Conservation (phyloP, 2,329 filamentous ascomycete genomes). For the Botrytis hyacinthi region DNA sequence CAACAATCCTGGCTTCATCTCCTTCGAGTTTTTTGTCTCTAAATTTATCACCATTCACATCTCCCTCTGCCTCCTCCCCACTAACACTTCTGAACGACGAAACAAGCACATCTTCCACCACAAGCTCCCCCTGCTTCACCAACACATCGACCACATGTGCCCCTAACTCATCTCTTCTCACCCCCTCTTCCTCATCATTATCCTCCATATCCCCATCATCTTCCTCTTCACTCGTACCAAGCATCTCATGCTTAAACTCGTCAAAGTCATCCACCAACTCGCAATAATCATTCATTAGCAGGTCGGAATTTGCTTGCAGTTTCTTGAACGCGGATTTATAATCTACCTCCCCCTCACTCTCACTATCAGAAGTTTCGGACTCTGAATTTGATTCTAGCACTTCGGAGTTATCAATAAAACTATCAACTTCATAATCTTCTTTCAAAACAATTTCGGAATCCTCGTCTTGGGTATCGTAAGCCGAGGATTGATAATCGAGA, state of each 20-base stretch:
- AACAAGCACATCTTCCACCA: neutral
- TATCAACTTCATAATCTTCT: slow-evolving; percentile 34
- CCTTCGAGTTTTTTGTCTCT: neutral
- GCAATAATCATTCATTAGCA: neutral
- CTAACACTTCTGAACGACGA: neutral
- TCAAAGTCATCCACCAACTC: neutral
- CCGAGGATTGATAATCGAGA: slow-evolving; percentile 33
- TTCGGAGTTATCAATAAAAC: slow-evolving; percentile 32
- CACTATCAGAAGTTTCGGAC: neutral
- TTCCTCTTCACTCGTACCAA: neutral
- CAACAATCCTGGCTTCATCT: neutral
- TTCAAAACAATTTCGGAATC: slow-evolving; percentile 7
- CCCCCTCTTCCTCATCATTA: neutral
- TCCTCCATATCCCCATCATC: neutral
- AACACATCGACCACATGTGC: neutral
- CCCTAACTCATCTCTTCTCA: neutral
- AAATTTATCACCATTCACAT: neutral
- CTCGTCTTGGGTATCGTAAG: slow-evolving; percentile 36
- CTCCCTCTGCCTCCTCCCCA: neutral
- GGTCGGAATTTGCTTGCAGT: neutral
- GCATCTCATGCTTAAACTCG: neutral
- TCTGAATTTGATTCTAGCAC: slow-evolving; percentile 21
- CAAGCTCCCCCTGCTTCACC: neutral
- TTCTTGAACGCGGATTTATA: neutral
- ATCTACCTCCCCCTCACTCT: neutral